These are phyloP conservation scores for Schizosaccharomyces lindneri DNA, from an alignment of 805 yeast genomes.

Conservation along the genomic window DNA sequence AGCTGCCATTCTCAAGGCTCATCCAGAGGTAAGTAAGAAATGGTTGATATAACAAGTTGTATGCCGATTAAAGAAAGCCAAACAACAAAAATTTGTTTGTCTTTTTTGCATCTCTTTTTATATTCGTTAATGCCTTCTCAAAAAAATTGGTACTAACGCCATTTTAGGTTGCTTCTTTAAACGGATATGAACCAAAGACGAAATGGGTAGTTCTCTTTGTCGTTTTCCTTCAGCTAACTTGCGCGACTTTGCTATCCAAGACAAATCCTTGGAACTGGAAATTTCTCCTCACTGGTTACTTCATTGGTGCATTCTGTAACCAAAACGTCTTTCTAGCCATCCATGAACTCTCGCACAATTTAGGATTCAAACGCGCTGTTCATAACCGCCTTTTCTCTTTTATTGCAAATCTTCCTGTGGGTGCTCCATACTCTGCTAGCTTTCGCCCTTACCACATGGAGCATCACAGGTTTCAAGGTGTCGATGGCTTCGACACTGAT, in stretches of 20 bases:
- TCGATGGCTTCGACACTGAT: conserved; percentile 62
- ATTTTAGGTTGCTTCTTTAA: conserved; percentile 28
- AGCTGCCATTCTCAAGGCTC: conserved; percentile 41
- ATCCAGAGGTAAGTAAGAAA: conserved; percentile 36
- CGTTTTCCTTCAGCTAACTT: conserved; percentile 37
- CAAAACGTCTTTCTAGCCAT: conserved; percentile 71
- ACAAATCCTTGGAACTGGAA: conserved; percentile 26
- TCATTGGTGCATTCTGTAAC: conserved; percentile 64
- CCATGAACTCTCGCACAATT: conserved; percentile 69
- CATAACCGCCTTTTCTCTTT: conserved; percentile 58
- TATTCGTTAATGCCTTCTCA: background rate
- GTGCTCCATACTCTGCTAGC: conserved; percentile 72
- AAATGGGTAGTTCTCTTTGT: conserved; percentile 49
- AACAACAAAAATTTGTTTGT: no score
- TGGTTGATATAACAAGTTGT: no score
- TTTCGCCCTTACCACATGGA: conserved; percentile 76
- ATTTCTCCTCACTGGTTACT: conserved; percentile 41
- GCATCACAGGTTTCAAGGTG: conserved; percentile 80
- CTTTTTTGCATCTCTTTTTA: no score
- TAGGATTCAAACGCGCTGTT: conserved; percentile 56
- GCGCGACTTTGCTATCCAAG: conserved; percentile 37
- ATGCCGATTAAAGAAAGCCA: no score
- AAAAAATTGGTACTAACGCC: background rate
- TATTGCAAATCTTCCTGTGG: conserved; percentile 61
- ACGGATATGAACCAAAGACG: conserved; percentile 70